Evolutionary conservation across 345 rosid genomes (phyloP).

Genomic region (Chamaenerion angustifolium): DNA sequence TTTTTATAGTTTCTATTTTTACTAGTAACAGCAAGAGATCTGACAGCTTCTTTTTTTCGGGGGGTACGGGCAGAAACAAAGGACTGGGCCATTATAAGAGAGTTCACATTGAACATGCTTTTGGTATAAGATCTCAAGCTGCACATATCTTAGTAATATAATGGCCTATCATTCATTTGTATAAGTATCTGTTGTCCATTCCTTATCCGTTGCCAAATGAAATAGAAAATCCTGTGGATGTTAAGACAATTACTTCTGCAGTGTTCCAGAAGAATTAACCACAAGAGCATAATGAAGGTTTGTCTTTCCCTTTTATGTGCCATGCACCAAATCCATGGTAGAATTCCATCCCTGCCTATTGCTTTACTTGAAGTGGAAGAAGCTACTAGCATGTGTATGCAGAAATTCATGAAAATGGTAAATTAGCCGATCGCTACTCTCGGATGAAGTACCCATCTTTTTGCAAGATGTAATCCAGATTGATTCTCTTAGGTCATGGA

Average conservation of each 20-base stretch:
- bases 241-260: conserved; percentile 14
- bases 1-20: neutral
- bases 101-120: conserved; percentile 51
- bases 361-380: conserved; percentile 37
- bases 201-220: neutral
- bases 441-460: conserved; percentile 1
- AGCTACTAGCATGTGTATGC: conserved; percentile 33
- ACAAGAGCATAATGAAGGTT: conserved; percentile 52
- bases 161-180: neutral
- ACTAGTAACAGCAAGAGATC: neutral
- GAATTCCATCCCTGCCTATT: conserved; percentile 13
- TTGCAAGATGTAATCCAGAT: conserved; percentile 3
- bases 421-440: conserved; percentile 4
- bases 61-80: conserved; percentile 39
- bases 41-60: neutral
- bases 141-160: neutral
- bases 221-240: neutral
- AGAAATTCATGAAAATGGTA: conserved; percentile 53
- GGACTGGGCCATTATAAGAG: conserved; percentile 61
- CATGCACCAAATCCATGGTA: conserved; percentile 17
- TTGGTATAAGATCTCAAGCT: conserved; percentile 33
- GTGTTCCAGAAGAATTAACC: conserved; percentile 66
- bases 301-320: conserved; percentile 42
- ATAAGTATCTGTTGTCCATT: neutral
- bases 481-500: conserved; percentile 49